Conservation (phyloP, 176 grass and related monocot species). For the Triticum timopheevii region DNA sequence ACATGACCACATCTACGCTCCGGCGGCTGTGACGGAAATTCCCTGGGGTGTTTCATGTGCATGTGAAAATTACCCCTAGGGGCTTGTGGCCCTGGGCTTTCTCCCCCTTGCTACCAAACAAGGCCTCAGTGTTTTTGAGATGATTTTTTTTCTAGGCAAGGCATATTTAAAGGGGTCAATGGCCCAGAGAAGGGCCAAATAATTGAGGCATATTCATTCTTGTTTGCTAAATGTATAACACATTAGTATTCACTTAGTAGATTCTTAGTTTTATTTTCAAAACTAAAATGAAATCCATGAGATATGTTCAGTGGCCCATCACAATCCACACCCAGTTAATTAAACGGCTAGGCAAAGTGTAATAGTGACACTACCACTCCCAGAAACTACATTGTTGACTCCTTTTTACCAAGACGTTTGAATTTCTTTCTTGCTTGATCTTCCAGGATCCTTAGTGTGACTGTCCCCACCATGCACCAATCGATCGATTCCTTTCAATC, state of each 20-base stretch:
- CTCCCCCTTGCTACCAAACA: no score
- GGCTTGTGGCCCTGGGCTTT: no score
- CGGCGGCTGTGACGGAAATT: no score
- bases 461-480: conserved; percentile 46
- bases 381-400: conserved; percentile 35
- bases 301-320: conserved; percentile 40
- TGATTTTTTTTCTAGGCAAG: background rate
- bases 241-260: background rate
- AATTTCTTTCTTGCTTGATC: conserved; percentile 36
- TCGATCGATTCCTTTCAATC: conserved; percentile 42
- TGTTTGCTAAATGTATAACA: background rate
- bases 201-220: background rate
- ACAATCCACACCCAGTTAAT: conserved; percentile 25
- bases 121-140: background rate
- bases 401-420: conserved; percentile 41
- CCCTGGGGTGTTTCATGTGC: no score
- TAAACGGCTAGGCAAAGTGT: conserved; percentile 32
- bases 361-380: conserved; percentile 38
- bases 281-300: background rate
- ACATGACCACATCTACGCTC: no score
- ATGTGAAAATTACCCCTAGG: no score
- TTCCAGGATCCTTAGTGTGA: conserved; percentile 34
- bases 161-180: conserved; percentile 20
- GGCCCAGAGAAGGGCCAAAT: background rate
- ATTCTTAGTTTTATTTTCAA: conserved; percentile 6